phyloP scores from a whole-genome alignment of 2,329 filamentous ascomycete genomes.

The Malbranchea zuffiana region DNA sequence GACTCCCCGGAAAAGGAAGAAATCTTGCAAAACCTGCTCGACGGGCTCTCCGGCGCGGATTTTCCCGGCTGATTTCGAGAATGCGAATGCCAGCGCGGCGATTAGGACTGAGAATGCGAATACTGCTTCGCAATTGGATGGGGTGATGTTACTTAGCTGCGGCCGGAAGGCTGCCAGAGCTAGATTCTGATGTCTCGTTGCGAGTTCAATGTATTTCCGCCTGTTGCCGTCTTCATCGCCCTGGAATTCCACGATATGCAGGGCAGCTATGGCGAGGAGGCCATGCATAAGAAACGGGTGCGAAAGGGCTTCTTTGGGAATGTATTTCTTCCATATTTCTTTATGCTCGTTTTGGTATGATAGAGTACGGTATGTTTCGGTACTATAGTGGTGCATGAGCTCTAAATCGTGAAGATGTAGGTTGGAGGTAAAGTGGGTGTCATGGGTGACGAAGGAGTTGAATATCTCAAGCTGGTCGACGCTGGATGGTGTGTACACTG shows the following conservation, averaged over 20 bases:
- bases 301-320: slow-evolving; percentile 18
- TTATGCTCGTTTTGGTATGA: slow-evolving; percentile 16
- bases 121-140: slow-evolving; percentile 24
- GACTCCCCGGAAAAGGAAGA: slow-evolving; percentile 22
- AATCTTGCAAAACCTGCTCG: slow-evolving; percentile 19
- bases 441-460: slow-evolving; percentile 13
- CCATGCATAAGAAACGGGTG: slow-evolving; percentile 23
- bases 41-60: slow-evolving; percentile 16
- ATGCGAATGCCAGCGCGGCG: slow-evolving; percentile 24
- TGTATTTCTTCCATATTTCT: slow-evolving; percentile 18
- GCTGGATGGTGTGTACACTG: slow-evolving; percentile 6
- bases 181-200: slow-evolving; percentile 21
- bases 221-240: slow-evolving; percentile 17
- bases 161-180: slow-evolving; percentile 20
- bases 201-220: slow-evolving; percentile 20
- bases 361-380: slow-evolving; percentile 23
- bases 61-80: slow-evolving; percentile 16
- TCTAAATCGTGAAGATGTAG: slow-evolving; percentile 33
- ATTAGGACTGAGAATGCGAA: slow-evolving; percentile 25
- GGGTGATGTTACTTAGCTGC: slow-evolving; percentile 19
- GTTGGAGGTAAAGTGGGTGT: slow-evolving; percentile 14
- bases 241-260: slow-evolving; percentile 20
- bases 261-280: slow-evolving; percentile 19
- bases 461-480: slow-evolving; percentile 16
- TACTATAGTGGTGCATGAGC: slow-evolving; percentile 34